phyloP scores from a whole-genome alignment of 768 basidiomycete species.

The Albatrellus ellisii region DNA sequence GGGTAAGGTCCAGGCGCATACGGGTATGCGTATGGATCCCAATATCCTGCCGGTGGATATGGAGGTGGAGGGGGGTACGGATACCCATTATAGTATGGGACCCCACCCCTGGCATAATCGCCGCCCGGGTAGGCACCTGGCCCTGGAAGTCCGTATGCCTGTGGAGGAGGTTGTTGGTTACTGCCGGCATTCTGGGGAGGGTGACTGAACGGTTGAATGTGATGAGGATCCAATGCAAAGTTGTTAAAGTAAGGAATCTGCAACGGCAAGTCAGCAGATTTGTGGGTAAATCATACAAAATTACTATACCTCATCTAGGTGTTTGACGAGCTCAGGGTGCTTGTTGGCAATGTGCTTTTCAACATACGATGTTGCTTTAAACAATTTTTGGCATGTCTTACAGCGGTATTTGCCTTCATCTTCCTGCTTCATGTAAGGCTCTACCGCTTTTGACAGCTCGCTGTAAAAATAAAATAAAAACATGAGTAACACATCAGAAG shows the following conservation, averaged over 20 bases:
- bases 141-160: slow-evolving; percentile 73
- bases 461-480: slow-evolving; percentile 27
- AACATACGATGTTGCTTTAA: slow-evolving; percentile 94
- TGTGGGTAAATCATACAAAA: slow-evolving; percentile 13
- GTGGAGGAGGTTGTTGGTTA: slow-evolving; percentile 63
- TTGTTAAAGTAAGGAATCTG: slow-evolving; percentile 89
- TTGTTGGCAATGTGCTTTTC: slow-evolving; percentile 97
- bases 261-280: slow-evolving; percentile 8
- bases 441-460: slow-evolving; percentile 68
- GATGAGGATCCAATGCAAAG: slow-evolving; percentile 92
- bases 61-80: slow-evolving; percentile 22
- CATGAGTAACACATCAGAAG: slow-evolving; percentile 3
- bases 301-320: slow-evolving; percentile 68
- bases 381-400: slow-evolving; percentile 92
- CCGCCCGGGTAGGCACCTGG: slow-evolving; percentile 24
- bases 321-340: slow-evolving; percentile 75
- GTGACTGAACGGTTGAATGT: slow-evolving; percentile 75
- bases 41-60: slow-evolving; percentile 27
- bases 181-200: slow-evolving; percentile 59
- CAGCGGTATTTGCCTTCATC: slow-evolving; percentile 96
- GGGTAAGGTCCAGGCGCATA: no score
- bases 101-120: slow-evolving; percentile 20
- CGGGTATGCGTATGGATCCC: slow-evolving; percentile 27
- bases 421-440: slow-evolving; percentile 82
- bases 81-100: slow-evolving; percentile 24